These are phyloP conservation scores for Alternaria gansuensis DNA, from an alignment of 2,329 filamentous ascomycete species.

Conservation along the genomic window DNA sequence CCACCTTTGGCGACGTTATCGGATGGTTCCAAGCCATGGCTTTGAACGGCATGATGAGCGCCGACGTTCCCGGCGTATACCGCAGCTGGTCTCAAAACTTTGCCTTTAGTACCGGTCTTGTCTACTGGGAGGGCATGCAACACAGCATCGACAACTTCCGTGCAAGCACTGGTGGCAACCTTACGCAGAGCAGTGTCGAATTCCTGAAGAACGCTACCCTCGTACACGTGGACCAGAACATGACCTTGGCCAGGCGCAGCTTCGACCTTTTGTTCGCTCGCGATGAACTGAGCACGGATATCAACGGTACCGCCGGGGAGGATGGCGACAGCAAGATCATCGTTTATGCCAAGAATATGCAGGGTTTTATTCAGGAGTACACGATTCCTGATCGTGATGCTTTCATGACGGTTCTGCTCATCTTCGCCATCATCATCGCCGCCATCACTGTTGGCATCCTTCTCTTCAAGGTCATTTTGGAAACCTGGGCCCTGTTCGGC, in stretches of 20 bases:
- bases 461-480: constrained; percentile 88
- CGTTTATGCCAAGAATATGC: constrained; percentile 74
- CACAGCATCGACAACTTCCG: constrained; percentile 85
- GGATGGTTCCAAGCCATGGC: constrained; percentile 94
- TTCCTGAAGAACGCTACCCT: constrained; percentile 80
- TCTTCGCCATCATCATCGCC: constrained; percentile 87
- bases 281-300: constrained; percentile 52
- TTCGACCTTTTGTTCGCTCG: constrained; percentile 63
- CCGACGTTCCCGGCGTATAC: constrained; percentile 86
- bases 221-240: constrained; percentile 70
- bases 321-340: constrained; percentile 57
- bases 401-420: constrained; percentile 92
- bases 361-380: constrained; percentile 83
- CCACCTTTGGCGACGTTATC: constrained; percentile 84
- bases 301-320: constrained; percentile 53
- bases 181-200: constrained; percentile 79
- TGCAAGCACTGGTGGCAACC: constrained; percentile 80
- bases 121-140: constrained; percentile 85
- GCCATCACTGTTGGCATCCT: constrained; percentile 86
- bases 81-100: constrained; percentile 92
- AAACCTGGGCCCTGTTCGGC: constrained; percentile 89
- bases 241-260: constrained; percentile 64
- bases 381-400: constrained; percentile 87
- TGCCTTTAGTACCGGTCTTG: constrained; percentile 84
- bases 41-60: constrained; percentile 95